phyloP scores from a whole-genome alignment of 495 filamentous ascomycete genomes.

The Podospora anserina region DNA sequence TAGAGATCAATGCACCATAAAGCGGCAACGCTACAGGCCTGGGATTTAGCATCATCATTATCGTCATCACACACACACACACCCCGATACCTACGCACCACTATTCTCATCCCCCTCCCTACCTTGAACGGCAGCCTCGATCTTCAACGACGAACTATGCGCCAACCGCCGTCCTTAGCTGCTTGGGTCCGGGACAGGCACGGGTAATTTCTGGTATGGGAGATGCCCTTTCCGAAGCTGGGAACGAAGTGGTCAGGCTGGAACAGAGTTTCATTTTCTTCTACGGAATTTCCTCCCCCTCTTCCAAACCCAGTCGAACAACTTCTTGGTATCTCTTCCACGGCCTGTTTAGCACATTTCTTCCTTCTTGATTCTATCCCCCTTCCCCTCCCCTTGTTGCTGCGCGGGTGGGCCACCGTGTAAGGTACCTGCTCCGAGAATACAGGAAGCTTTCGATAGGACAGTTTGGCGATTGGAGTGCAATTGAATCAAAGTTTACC shows the following conservation, averaged over 20 bases:
- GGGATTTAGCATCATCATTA: conserved; percentile 3
- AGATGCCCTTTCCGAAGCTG: neutral
- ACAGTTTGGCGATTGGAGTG: conserved; percentile 41
- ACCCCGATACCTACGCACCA: neutral
- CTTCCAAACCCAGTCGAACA: neutral
- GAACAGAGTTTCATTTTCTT: conserved; percentile 5
- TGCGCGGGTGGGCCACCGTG: conserved; percentile 32
- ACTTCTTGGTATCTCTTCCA: conserved; percentile 16
- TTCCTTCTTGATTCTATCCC: conserved; percentile 35
- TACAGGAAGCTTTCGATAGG: conserved; percentile 42
- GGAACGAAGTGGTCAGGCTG: conserved; percentile 5
- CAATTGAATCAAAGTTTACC: conserved; percentile 41
- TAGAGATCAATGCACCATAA: conserved; percentile 7
- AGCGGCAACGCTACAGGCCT: conserved; percentile 7
- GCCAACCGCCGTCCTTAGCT: neutral
- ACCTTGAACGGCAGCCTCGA: neutral
- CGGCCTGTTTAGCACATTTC: conserved; percentile 29
- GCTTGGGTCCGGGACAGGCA: neutral
- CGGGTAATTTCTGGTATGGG: neutral
- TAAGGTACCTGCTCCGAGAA: conserved; percentile 29
- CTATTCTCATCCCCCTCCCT: neutral
- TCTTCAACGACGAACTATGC: neutral
- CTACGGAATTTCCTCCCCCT: neutral
- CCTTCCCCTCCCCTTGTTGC: conserved; percentile 21
- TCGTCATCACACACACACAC: neutral